A percentile compares a stretch with the other conserved stretches of the same genome.
These are phyloP conservation scores for Huntiella decipiens DNA, from an alignment of 2,329 filamentous ascomycete genomes.

Conservation along the genomic window DNA sequence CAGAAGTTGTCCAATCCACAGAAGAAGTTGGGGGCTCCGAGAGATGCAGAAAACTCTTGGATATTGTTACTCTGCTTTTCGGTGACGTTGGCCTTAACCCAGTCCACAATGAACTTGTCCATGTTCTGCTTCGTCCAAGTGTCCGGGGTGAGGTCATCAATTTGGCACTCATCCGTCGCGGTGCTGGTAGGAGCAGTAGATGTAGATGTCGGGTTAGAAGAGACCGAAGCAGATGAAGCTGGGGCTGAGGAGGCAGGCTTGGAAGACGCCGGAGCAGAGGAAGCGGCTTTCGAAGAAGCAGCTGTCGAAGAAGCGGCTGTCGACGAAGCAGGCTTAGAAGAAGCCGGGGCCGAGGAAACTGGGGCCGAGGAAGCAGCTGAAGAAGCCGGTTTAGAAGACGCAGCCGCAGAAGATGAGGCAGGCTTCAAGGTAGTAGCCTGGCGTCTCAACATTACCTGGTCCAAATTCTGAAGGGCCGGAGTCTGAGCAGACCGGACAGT, in stretches of 20 bases:
- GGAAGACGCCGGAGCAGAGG: not conserved
- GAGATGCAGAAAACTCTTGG: slow-evolving; percentile 8
- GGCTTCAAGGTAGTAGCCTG: not conserved
- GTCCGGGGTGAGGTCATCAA: not conserved
- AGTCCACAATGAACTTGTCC: slow-evolving; percentile 8
- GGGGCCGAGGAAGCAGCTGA: not conserved
- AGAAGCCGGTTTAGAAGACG: not conserved
- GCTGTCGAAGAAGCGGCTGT: not conserved
- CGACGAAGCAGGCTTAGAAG: not conserved
- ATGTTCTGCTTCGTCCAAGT: slow-evolving; percentile 1
- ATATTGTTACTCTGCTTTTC: slow-evolving; percentile 7
- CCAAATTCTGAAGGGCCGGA: not conserved
- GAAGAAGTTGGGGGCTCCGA: slow-evolving; percentile 12
- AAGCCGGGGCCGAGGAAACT: not conserved
- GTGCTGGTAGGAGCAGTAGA: not conserved
- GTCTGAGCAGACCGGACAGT: not conserved
- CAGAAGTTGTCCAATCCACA: slow-evolving; percentile 11
- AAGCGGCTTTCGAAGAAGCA: no score
- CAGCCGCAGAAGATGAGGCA: not conserved
- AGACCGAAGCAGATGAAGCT: not conserved
- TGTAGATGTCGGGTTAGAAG: not conserved
- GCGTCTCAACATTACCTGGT: not conserved
- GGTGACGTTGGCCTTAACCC: slow-evolving; percentile 7
- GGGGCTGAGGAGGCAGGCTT: not conserved
- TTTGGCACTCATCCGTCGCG: not conserved